These are phyloP conservation scores for Clitopilus passeckerianus DNA, from an alignment of 768 basidiomycete genomes.

Conservation along the genomic window DNA sequence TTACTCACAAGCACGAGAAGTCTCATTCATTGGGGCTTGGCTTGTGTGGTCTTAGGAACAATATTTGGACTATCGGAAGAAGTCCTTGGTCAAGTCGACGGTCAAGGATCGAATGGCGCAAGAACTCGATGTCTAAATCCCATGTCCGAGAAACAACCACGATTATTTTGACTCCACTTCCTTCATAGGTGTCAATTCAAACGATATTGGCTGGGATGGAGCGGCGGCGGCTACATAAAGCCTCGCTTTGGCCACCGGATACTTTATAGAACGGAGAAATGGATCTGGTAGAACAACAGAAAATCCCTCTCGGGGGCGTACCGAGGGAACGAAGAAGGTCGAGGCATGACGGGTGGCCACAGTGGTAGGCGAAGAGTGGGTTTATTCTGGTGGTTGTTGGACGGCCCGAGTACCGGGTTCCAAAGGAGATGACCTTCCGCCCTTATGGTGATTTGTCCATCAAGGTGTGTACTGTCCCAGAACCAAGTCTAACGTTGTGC, in stretches of 20 bases:
- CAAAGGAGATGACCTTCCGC: slow-evolving; percentile 42
- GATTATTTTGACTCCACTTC: slow-evolving; percentile 82
- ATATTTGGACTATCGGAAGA: slow-evolving; percentile 52
- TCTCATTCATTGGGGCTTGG: too few species aligned
- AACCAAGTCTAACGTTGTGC: not conserved
- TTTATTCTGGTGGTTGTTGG: slow-evolving; percentile 81
- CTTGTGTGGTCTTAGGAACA: slow-evolving; percentile 53
- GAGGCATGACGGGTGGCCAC: slow-evolving; percentile 55
- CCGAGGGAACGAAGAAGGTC: slow-evolving; percentile 68
- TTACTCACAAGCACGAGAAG: too few species aligned
- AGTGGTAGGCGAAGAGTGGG: slow-evolving; percentile 65
- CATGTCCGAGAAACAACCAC: slow-evolving; percentile 66
- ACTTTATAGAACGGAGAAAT: slow-evolving; percentile 77
- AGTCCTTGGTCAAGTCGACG: slow-evolving; percentile 63
- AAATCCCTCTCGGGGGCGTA: slow-evolving; percentile 65
- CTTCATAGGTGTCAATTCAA: slow-evolving; percentile 67
- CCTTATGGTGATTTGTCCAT: slow-evolving; percentile 54
- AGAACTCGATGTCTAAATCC: slow-evolving; percentile 54
- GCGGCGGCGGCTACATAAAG: slow-evolving; percentile 67
- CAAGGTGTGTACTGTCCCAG: not conserved
- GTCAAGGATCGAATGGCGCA: slow-evolving; percentile 80
- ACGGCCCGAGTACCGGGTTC: slow-evolving; percentile 63
- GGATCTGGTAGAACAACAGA: slow-evolving; percentile 68
- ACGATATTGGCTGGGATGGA: slow-evolving; percentile 63
- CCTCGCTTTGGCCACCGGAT: slow-evolving; percentile 79